Base-by-base conservation (phyloP, 805 yeast genomes). In the Lipomyces oligophaga region DNA sequence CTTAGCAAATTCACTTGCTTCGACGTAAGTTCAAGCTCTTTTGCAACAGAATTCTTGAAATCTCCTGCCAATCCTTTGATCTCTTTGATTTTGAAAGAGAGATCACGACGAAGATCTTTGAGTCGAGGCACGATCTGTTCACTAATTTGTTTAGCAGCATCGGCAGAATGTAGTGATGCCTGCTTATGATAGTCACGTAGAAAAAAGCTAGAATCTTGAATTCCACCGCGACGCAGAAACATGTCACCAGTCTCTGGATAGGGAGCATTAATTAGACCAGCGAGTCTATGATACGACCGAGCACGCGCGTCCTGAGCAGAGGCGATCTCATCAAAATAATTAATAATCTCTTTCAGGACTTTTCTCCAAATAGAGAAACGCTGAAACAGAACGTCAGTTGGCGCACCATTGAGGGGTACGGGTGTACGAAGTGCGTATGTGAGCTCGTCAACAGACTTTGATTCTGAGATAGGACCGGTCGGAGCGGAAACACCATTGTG, bases 341-440 rank as follows among this genome's bases (percentile, higher is more conserved):
- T 77, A 18, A 85, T 74, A 45, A 90, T 67, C 28, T 90, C 82
- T 52, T 80, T 79, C 47, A 88, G 80, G 45, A 89, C 78, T 33
- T 77, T 74, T 48, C 96, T 73, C 96, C 97, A 90, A 2, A 94
- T 83, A 40, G 80, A 75, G 64, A 90, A 89, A 53, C 97, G 72
- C 24, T 78, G 74, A 1, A 96, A 93, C 49, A 90, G 70, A 5
- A 85, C 77, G 47, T 89, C 97, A 1, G 97, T 88, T 8, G 97
- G 97, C 57, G 79, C 79, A 2, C 83, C 78, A 34, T 68, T 65
- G 5, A 77, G 72, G 4, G 88, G 88, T 32, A 82, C 53, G 19
- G 59, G 59, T 19, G 58, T 41, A 34, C 19, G 26, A 31, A 45
- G 41, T 10, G 47, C 55, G 27, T 39, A 43, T 43, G 37, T 34